phyloP scores from a whole-genome alignment of 495 filamentous ascomycete species.

The Darksidea phi region DNA sequence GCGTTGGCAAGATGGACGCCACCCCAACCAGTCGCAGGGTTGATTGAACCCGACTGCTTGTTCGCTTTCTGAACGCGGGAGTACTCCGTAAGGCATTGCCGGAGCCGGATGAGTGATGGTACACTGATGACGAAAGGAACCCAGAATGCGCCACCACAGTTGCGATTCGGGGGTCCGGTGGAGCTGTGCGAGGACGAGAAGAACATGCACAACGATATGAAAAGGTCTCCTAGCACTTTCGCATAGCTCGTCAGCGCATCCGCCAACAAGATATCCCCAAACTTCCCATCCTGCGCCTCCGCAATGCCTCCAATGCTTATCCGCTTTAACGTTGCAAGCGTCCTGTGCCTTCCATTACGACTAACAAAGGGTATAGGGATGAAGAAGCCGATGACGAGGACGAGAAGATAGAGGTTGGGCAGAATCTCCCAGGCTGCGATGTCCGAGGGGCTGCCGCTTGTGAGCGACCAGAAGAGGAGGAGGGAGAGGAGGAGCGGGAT shows the following conservation, averaged over 20 bases:
- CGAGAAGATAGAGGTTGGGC: slow-evolving; percentile 73
- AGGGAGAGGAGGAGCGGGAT: slow-evolving; percentile 67
- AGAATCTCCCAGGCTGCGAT: slow-evolving; percentile 77
- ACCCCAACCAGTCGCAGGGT: slow-evolving; percentile 58
- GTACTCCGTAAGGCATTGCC: slow-evolving; percentile 91
- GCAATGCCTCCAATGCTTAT: slow-evolving; percentile 79
- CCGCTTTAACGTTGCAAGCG: slow-evolving; percentile 68
- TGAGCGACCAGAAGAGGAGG: slow-evolving; percentile 76
- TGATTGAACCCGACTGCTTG: slow-evolving; percentile 36
- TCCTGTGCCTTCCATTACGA: slow-evolving; percentile 68
- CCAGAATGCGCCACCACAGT: slow-evolving; percentile 70
- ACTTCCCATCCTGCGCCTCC: slow-evolving; percentile 77
- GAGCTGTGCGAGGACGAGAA: slow-evolving; percentile 64
- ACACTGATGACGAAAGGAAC: slow-evolving; percentile 79
- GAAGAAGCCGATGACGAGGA: slow-evolving; percentile 67
- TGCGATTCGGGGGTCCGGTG: slow-evolving; percentile 75
- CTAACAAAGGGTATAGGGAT: slow-evolving; percentile 70
- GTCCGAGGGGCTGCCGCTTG: slow-evolving; percentile 61
- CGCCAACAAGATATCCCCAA: slow-evolving; percentile 90
- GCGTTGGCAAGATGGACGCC: slow-evolving; percentile 90
- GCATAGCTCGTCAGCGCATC: slow-evolving; percentile 94
- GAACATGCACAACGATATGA: slow-evolving; percentile 87
- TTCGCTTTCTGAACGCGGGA: slow-evolving; percentile 61
- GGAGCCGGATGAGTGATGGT: slow-evolving; percentile 79
- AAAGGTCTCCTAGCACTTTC: slow-evolving; percentile 86